Conservation (phyloP, 106 monocot genomes). For the Dactylorhiza incarnata region DNA sequence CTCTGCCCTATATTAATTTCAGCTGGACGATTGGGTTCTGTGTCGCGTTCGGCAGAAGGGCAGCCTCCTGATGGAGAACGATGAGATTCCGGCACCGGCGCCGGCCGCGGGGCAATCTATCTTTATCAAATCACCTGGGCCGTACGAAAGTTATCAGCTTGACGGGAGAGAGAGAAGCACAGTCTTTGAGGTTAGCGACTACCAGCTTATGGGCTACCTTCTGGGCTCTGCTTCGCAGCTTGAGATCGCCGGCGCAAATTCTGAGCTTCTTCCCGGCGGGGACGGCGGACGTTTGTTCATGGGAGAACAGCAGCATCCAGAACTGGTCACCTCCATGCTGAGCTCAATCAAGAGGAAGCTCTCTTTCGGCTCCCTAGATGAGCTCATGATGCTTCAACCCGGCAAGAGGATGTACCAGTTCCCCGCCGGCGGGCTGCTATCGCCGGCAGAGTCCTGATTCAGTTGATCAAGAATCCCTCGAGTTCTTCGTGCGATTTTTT, state of each 20-base stretch:
- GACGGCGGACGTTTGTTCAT: background rate
- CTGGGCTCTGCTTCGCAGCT: background rate
- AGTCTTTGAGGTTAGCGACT: background rate
- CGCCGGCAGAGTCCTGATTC: conserved; percentile 5
- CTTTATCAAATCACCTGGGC: background rate
- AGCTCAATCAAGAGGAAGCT: conserved; percentile 28
- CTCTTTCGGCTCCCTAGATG: conserved; percentile 29
- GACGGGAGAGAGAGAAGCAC: background rate
- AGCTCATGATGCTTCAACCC: conserved; percentile 16
- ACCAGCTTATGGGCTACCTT: conserved; percentile 10
- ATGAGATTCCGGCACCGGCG: background rate
- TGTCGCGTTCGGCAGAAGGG: conserved; percentile 31
- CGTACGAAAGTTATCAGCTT: background rate
- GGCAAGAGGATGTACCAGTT: background rate
- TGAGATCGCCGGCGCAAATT: background rate
- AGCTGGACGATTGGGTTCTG: conserved; percentile 26
- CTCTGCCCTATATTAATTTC: background rate
- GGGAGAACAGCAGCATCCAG: background rate
- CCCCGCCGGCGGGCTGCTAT: background rate
- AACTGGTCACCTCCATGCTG: conserved; percentile 9
- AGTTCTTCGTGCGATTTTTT: background rate
- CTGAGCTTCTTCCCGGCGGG: background rate
- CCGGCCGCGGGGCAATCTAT: background rate
- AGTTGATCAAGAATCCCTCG: background rate
- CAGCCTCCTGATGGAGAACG: background rate